These are phyloP conservation scores for Cronartium quercuum DNA, from an alignment of 1,284 basidiomycete genomes.

Conservation along the genomic window DNA sequence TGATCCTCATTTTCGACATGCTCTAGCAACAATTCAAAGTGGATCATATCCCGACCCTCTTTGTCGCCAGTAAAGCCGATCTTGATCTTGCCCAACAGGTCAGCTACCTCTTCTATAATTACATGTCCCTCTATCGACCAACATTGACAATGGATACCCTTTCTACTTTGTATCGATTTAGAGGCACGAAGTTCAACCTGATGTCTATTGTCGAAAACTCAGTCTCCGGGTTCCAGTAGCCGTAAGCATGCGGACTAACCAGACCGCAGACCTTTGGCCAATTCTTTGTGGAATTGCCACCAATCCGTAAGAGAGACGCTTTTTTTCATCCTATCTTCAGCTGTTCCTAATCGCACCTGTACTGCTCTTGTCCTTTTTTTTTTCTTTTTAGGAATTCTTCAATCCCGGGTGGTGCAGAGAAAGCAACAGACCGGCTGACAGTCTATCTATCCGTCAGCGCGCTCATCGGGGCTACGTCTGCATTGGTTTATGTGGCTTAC, in stretches of 20 bases:
- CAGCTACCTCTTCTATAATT: conserved; percentile 43
- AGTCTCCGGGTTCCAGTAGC: conserved; percentile 81
- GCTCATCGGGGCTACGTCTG: conserved; percentile 21
- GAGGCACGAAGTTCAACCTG: conserved; percentile 96
- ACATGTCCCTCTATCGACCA: not conserved
- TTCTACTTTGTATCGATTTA: conserved; percentile 47
- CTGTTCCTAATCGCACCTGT: not conserved
- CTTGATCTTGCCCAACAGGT: conserved; percentile 90
- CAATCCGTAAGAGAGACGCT: conserved; percentile 61
- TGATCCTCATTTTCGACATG: not conserved
- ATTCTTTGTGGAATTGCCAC: conserved; percentile 75
- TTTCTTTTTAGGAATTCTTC: conserved; percentile 30
- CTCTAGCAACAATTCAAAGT: conserved; percentile 87
- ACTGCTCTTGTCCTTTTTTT: not conserved
- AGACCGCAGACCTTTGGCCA: conserved; percentile 83
- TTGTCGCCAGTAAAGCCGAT: conserved; percentile 98
- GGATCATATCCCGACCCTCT: conserved; percentile 86
- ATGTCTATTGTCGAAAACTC: conserved; percentile 83
- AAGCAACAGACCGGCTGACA: conserved; percentile 23
- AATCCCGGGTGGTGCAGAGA: conserved; percentile 34
- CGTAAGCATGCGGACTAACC: conserved; percentile 75
- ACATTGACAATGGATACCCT: not conserved
- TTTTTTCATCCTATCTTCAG: conserved; percentile 40
- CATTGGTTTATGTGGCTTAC: conserved; percentile 27
- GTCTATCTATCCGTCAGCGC: conserved; percentile 30